Base-by-base conservation (phyloP, 805 yeast species). In the Brettanomyces sp. region DNA sequence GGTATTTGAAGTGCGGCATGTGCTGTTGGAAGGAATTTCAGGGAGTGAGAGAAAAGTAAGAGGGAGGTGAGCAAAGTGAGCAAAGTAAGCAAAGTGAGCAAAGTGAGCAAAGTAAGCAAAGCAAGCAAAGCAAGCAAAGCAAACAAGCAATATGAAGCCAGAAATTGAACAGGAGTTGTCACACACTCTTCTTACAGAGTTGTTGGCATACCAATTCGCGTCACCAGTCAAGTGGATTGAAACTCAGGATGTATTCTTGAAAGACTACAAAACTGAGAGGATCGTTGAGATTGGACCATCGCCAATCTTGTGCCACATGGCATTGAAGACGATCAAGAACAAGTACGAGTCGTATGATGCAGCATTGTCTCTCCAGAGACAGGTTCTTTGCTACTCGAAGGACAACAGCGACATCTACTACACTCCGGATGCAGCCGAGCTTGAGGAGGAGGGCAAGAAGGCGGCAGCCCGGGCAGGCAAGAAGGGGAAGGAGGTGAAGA, bases 171-270 rank as follows among this genome's bases (percentile, higher is more conserved):
- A 93, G 73, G 98, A 93, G 66, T 79, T 93, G 55, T 95, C 99
- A 56, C 98, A 93, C 66, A 82, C 86, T 55, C 75, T 93, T 54
- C 76, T 93, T 64, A 89, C 97, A 25, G 99, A 93, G 76, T 80
- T 93, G 57, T 77, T 93, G 70, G 98, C 99, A 45, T 93, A 90
- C 72, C 99, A 93, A 70, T 93, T 93, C 62, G 99, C 99, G 43
- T 90, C 97, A 51, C 99, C 99, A 42, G 99, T 93, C 54, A 82
- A 98, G 77, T 93, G 99, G 98, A 93, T 95, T 66, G 99, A 95
- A 67, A 93, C 99, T 51, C 99, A 93, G 70, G 99, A 93, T 72
- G 98, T 93, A 48, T 85, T 93, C 64, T 78, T 93, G 65, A 85
- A 86, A 66, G 93, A 89, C 58, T 84, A 80, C 78, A 89, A 91